Evolutionary conservation across 2,329 filamentous ascomycete genomes (phyloP).

Genomic region (Parascedosporium putredinis): DNA sequence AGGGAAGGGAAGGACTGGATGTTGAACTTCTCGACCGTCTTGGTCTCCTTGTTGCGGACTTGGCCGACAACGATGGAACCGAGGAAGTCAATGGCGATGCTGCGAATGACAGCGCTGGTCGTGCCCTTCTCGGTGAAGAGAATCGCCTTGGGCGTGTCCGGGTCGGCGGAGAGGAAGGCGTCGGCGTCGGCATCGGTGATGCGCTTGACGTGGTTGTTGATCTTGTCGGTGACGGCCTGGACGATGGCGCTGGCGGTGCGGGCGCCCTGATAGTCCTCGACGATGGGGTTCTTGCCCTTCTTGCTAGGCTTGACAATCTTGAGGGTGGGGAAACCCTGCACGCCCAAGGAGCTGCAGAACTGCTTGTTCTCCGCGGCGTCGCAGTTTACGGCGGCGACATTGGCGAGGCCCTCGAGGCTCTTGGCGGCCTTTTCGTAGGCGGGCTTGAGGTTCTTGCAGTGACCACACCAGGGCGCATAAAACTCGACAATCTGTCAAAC

Average conservation of each 20-base stretch:
- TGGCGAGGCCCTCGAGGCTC: constrained; percentile 80
- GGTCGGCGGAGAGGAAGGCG: constrained; percentile 57
- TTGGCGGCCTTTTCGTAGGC: constrained; percentile 91
- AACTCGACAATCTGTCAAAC: constrained; percentile 58
- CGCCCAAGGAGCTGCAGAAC: constrained; percentile 73
- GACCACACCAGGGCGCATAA: constrained; percentile 96
- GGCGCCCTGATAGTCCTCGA: constrained; percentile 85
- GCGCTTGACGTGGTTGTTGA: constrained; percentile 82
- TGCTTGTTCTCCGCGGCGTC: constrained; percentile 88
- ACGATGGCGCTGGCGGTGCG: constrained; percentile 80
- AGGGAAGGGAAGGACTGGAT: constrained; percentile 71
- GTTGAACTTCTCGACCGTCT: constrained; percentile 61
- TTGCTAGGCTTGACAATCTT: constrained; percentile 85
- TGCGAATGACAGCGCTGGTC: constrained; percentile 71
- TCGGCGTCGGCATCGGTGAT: constrained; percentile 72
- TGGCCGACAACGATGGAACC: constrained; percentile 72
- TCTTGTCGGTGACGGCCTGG: constrained; percentile 73
- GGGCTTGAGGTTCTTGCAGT: constrained; percentile 92
- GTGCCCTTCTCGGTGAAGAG: constrained; percentile 91
- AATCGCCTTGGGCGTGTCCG: constrained; percentile 69
- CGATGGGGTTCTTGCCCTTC: constrained; percentile 64
- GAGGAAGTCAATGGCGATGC: constrained; percentile 83
- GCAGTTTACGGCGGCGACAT: constrained; percentile 90
- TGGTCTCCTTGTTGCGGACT: constrained; percentile 69
- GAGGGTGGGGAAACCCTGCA: constrained; percentile 90